phyloP scores from a whole-genome alignment of 1,284 basidiomycete species.

The Xerocomus nothofagi region DNA sequence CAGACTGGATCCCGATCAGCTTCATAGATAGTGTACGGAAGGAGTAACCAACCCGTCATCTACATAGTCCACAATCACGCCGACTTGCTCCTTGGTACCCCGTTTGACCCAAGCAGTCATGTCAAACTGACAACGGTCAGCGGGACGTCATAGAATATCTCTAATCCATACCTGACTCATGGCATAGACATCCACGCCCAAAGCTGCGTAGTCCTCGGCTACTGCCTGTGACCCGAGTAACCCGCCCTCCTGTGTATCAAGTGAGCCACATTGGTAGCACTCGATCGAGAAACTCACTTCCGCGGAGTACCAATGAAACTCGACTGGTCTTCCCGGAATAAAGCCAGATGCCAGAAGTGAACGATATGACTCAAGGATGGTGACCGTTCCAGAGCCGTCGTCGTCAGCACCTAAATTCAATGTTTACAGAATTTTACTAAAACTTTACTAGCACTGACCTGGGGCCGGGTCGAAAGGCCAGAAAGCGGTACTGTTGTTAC shows the following conservation, averaged over 20 bases:
- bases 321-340: slow-evolving; percentile 75
- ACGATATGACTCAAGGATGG: slow-evolving; percentile 88
- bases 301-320: slow-evolving; percentile 97
- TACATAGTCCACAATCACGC: slow-evolving; percentile 88
- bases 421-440: slow-evolving; percentile 6
- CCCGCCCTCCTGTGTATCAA: slow-evolving; percentile 73
- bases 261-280: not conserved
- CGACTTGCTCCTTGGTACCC: slow-evolving; percentile 85
- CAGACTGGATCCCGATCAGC: slow-evolving; percentile 44
- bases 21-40: not conserved
- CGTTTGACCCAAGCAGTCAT: slow-evolving; percentile 97
- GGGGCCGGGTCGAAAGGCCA: slow-evolving; percentile 90
- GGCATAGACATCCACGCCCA: slow-evolving; percentile 69
- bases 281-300: slow-evolving; percentile 51
- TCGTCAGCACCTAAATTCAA: slow-evolving; percentile 74
- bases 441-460: slow-evolving; percentile 45
- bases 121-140: slow-evolving; percentile 61
- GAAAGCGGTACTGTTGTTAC: slow-evolving; percentile 65
- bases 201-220: slow-evolving; percentile 72
- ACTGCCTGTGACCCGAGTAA: slow-evolving; percentile 93
- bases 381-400: slow-evolving; percentile 90
- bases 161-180: slow-evolving; percentile 77
- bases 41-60: slow-evolving; percentile 53
- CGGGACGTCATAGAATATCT: not conserved
- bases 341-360: slow-evolving; percentile 80